Percentiles rank a stretch among this genome's conserved stretches.
These are phyloP conservation scores for Macrophomina phaseolina DNA, from an alignment of 2,329 filamentous ascomycete genomes.

Conservation along the genomic window DNA sequence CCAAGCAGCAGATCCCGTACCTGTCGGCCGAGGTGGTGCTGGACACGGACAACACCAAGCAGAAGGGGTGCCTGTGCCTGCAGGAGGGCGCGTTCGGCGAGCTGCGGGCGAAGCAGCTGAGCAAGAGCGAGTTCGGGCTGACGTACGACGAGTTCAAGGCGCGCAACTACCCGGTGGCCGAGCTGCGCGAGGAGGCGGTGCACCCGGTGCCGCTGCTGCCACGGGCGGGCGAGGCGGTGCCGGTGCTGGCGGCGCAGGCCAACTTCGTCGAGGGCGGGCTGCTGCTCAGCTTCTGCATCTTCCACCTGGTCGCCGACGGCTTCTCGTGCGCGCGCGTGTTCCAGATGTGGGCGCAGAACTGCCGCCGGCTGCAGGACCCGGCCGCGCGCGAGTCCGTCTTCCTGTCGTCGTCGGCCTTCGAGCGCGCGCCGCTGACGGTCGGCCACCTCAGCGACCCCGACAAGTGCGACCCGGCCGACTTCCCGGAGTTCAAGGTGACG, in stretches of 20 bases:
- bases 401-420: slow-evolving; percentile 18
- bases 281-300: slow-evolving; percentile 42
- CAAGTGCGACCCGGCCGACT: neutral
- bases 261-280: slow-evolving; percentile 45
- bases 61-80: neutral
- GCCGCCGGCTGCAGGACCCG: slow-evolving; percentile 1
- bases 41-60: neutral
- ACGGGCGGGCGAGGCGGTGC: slow-evolving; percentile 24
- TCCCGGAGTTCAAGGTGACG: neutral
- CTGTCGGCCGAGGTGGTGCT: neutral
- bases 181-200: neutral
- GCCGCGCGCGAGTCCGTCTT: neutral
- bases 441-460: slow-evolving; percentile 17
- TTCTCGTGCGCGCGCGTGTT: slow-evolving; percentile 2
- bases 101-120: neutral
- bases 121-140: slow-evolving; percentile 6
- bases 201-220: neutral
- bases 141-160: slow-evolving; percentile 15
- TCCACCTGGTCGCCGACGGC: slow-evolving; percentile 42
- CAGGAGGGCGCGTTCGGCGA: neutral
- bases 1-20: slow-evolving; percentile 12
- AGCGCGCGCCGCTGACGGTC: slow-evolving; percentile 2
- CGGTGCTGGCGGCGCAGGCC: slow-evolving; percentile 40
- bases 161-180: slow-evolving; percentile 5
- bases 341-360: slow-evolving; percentile 29